Evolutionary conservation across 129 eudicot species (phyloP).

Genomic region (Tagetes erecta): DNA sequence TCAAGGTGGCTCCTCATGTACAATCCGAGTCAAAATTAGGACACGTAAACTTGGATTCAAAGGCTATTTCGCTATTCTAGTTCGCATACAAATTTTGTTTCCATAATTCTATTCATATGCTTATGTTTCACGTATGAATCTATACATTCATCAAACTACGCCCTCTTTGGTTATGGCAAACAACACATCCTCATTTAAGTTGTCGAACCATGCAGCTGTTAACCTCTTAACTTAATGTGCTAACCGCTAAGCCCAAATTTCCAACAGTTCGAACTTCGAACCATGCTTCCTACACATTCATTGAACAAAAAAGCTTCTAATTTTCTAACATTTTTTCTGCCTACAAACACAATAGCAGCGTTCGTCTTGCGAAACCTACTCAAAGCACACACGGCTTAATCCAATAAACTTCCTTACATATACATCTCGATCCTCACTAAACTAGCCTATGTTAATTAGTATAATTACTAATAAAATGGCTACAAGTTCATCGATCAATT

Average conservation of each 20-base stretch:
- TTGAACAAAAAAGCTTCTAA: background rate
- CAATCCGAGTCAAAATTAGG: background rate
- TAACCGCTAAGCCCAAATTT: background rate
- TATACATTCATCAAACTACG: slow-evolving; percentile 18
- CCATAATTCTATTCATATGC: background rate
- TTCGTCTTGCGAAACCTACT: background rate
- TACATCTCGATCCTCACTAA: background rate
- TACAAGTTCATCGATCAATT: background rate
- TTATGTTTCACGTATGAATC: background rate
- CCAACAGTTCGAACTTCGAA: background rate
- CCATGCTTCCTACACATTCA: background rate
- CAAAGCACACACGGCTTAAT: background rate
- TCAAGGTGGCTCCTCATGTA: background rate
- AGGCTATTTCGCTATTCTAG: background rate
- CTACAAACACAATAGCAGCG: background rate
- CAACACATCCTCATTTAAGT: slow-evolving; percentile 2
- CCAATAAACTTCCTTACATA: background rate
- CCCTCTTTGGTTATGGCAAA: background rate
- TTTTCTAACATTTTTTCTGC: background rate
- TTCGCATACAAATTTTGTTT: background rate
- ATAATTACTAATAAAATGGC: background rate
- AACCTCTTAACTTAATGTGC: background rate
- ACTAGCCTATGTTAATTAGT: background rate
- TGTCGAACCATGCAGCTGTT: background rate
- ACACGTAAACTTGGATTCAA: background rate